Conservation (phyloP, 768 basidiomycete species). For the Hypsizygus marmoreus region DNA sequence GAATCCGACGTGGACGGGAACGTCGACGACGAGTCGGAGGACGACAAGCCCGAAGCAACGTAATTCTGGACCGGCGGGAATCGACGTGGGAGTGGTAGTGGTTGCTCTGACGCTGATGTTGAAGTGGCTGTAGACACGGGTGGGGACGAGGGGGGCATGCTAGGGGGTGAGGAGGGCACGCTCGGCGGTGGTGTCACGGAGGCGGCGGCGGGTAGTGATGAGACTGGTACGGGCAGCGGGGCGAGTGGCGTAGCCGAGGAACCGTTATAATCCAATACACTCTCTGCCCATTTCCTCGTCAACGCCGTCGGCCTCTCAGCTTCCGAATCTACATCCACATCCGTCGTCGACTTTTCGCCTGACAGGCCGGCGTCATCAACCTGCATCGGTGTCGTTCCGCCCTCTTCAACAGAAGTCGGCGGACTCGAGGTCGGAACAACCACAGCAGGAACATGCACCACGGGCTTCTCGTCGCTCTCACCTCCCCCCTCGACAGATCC, state of each 20-base stretch:
- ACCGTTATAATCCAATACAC: constrained; percentile 34
- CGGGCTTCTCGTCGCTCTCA: background rate
- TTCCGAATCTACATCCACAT: constrained; percentile 5
- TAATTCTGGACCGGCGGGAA: background rate
- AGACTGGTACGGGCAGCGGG: no score
- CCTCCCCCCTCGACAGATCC: background rate
- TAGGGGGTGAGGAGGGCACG: no score
- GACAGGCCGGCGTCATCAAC: constrained; percentile 19
- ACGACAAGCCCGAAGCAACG: constrained; percentile 3
- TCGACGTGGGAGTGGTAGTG: background rate
- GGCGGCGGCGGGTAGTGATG: no score
- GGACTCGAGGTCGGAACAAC: constrained; percentile 5
- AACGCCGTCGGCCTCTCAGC: constrained; percentile 20
- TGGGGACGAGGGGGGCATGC: background rate
- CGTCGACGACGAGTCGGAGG: constrained; percentile 8
- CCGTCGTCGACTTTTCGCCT: constrained; percentile 17
- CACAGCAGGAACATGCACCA: constrained; percentile 31
- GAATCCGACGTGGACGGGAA: constrained; percentile 17
- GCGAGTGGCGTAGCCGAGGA: background rate
- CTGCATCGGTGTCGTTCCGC: constrained; percentile 23
- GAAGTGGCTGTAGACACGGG: background rate
- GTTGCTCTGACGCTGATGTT: constrained; percentile 1
- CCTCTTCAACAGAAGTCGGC: constrained; percentile 2
- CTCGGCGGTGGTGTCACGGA: no score
- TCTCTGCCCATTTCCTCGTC: constrained; percentile 51